phyloP scores from a whole-genome alignment of 1,139 yeast species.

The Suhomyces atakaporum region DNA sequence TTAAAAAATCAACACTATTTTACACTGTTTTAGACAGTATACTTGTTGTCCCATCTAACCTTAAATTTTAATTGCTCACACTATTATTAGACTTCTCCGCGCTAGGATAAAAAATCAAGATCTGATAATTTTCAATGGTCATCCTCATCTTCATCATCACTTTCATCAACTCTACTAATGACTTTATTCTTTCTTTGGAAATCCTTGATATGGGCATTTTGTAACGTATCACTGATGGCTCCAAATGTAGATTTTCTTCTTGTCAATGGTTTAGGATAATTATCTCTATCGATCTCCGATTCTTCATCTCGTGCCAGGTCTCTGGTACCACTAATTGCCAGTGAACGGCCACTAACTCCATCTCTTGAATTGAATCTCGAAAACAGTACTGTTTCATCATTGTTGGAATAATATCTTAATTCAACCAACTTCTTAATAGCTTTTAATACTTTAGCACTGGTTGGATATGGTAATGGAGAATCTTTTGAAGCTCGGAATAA shows the following conservation, averaged over 20 bases:
- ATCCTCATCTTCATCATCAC: constrained; percentile 44
- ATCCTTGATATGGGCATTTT: constrained; percentile 84
- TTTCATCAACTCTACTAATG: constrained; percentile 27
- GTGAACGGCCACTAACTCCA: constrained; percentile 3
- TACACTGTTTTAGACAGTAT: too few species aligned
- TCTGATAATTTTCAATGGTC: constrained; percentile 27
- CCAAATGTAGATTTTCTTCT: constrained; percentile 39
- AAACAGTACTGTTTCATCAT: constrained; percentile 3
- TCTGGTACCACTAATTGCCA: constrained; percentile 13
- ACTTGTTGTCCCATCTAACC: too few species aligned
- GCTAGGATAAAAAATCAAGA: too few species aligned
- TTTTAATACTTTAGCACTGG: constrained; percentile 37
- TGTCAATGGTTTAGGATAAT: constrained; percentile 14
- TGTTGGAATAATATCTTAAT: constrained; percentile 26
- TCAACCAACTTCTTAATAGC: constrained; percentile 46
- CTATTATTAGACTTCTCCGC: too few species aligned
- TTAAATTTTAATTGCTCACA: too few species aligned
- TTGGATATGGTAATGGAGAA: constrained; percentile 77
- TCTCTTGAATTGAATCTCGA: constrained; percentile 1
- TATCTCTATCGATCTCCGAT: constrained; percentile 2
- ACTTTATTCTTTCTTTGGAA: constrained; percentile 66
- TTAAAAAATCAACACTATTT: too few species aligned
- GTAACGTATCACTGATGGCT: constrained; percentile 61
- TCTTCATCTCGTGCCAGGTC: constrained; percentile 15
- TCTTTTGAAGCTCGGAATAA: constrained; percentile 86